Evolutionary conservation across 2,329 filamentous ascomycete genomes (phyloP), one percentile per base, ranked within the genome.

Genomic region (Samsoniella hepiali): DNA sequence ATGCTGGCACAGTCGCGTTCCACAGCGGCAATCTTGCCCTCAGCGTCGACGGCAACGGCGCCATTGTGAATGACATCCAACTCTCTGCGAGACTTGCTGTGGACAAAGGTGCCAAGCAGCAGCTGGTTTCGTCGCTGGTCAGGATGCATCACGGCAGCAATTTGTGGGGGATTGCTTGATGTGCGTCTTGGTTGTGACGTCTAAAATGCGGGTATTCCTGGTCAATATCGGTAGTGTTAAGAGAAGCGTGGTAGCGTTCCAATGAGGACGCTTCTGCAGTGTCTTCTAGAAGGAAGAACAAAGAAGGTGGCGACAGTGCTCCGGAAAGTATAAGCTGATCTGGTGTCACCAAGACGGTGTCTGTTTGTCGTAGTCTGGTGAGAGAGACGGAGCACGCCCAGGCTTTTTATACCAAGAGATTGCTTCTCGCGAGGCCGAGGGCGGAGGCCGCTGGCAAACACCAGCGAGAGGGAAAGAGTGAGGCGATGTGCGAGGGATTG

Each of bases 31-130:
- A 87, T 87, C 58, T 71, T 79, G 57, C 84, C 84, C 0, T 71
- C 63, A 3, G 65, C 67, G 60, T 84, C 79, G n/a, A 87, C 83
- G 40, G 76, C 82, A 11, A 86, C 71, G 1, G 79, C 81, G 0
- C 81, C 74, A 58, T 81, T 70, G 69, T 85, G 80, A 10, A 84
- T 69, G 65, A 82, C 83, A 57, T 83, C 76, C 17, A 87, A 76
- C 68, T 81, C 72, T 63, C 77, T 75, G 3, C 79, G 77, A 15
- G 72, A 75, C 66, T 77, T 80, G 72, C 80, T 79, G 72, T 86
- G 82, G 63, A 87, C 75, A 68, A 87, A 87, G 0, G 80, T 82
- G 64, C 84, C 84, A 44, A 81, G 70, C 67, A 85, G 83, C 27
- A 86, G 68, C 68, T 83, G 76, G 56, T 79, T 79, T 63, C 70